phyloP scores from a whole-genome alignment of 345 rosid genomes.

The Aquilaria yunnanensis region DNA sequence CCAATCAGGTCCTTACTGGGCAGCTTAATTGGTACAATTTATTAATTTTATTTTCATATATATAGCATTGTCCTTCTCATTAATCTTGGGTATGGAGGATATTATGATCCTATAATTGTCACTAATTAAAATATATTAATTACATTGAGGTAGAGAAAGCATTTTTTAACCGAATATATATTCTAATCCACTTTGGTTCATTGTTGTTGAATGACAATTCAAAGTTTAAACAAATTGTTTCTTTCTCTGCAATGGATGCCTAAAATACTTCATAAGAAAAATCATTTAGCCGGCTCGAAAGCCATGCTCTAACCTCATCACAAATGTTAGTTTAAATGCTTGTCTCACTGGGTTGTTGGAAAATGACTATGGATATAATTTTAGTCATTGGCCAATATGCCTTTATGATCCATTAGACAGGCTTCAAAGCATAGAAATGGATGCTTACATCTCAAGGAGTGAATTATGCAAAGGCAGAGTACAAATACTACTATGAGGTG shows the following conservation, averaged over 20 bases:
- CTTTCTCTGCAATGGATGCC: background rate
- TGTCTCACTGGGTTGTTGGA: conserved; percentile 48
- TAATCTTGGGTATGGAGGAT: no score
- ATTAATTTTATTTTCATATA: no score
- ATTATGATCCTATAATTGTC: no score
- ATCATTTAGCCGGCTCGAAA: no score
- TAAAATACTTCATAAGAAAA: background rate
- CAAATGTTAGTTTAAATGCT: conserved; percentile 45
- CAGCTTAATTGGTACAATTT: no score
- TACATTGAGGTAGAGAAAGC: no score
- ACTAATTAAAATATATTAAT: no score
- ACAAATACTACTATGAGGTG: conserved; percentile 48
- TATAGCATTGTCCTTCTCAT: no score
- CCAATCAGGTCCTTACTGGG: no score
- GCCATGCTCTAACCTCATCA: conserved; percentile 9
- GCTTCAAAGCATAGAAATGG: conserved; percentile 55
- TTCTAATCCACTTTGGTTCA: background rate
- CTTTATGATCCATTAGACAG: conserved; percentile 54
- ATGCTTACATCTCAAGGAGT: conserved; percentile 49
- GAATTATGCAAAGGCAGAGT: conserved; percentile 58
- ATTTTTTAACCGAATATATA: no score
- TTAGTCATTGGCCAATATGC: conserved; percentile 55
- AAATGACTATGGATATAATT: conserved; percentile 48
- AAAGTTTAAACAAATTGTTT: no score
- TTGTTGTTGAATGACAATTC: background rate